Base-by-base conservation (phyloP, 345 rosid species). In the Euphorbia tirucalli region DNA sequence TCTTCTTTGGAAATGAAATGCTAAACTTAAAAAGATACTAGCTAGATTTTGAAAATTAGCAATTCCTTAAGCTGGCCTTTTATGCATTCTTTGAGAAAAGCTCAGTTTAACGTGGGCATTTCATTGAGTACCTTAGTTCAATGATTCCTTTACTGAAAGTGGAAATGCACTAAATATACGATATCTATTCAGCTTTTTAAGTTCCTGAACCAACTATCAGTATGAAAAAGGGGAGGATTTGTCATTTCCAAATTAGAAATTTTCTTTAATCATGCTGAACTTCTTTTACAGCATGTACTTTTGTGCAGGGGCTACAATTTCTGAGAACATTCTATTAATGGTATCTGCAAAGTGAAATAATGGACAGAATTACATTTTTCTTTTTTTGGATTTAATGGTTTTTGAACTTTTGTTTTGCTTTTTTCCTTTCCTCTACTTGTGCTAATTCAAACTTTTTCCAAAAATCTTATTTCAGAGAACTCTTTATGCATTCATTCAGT, bases 331-430 rank as follows among this genome's bases (percentile, higher is more conserved):
- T 35, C 21, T 21, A 19, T 44, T 7, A 9, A 30, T 61, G 65
- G 32, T 61, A 19, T 18, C 15, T 35, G 14, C 11, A 61, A 61
- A 25, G 65, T 60, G 44, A 61, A 32, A 61, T 6, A 21, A 65
- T 65, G 43, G 21, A 43, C 57, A 14, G 35, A 65, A 13, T 44
- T 11, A 43, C 8, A 22, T n/a, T n/a, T n/a, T n/a, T 5, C 25
- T 16, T 11, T 64, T 46, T 44, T 19, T 66, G 16, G 39, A 46
- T 66, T 15, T 19, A 27, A 25, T n/a, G n/a, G n/a, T n/a, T n/a
- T n/a, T n/a, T n/a, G n/a, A n/a, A n/a, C n/a, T n/a, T 63, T 63
- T 63, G 28, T 63, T 43, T 64, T 41, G 18, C 54, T 65, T 44
- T 65, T 11, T 41, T 6, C 68, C 31, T 7, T 25, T 41, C 14